These are phyloP conservation scores for Lophiostoma macrostomum DNA, from an alignment of 495 filamentous ascomycete genomes.

Conservation along the genomic window DNA sequence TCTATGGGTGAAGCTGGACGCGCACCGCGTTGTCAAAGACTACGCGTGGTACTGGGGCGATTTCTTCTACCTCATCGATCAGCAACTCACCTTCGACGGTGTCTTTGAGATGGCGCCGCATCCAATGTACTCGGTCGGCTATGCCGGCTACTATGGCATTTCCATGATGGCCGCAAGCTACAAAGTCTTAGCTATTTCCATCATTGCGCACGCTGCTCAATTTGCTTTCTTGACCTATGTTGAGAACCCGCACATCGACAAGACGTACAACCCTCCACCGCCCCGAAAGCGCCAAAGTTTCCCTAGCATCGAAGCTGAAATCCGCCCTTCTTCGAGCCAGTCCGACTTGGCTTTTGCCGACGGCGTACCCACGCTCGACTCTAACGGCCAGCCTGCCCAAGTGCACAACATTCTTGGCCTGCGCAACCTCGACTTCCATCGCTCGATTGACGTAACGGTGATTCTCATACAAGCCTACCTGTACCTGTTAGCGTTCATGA, in stretches of 20 bases:
- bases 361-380: constrained; percentile 23
- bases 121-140: constrained; percentile 98
- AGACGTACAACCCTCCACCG: constrained; percentile 89
- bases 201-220: constrained; percentile 90
- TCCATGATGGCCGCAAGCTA: constrained; percentile 99
- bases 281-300: constrained; percentile 45
- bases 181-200: constrained; percentile 92
- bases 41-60: constrained; percentile 99
- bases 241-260: constrained; percentile 97
- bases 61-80: constrained; percentile 98
- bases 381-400: constrained; percentile 53
- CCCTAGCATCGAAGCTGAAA: constrained; percentile 6
- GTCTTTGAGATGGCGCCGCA: constrained; percentile 99
- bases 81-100: constrained; percentile 95
- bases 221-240: constrained; percentile 86
- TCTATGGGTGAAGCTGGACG: constrained; percentile 97
- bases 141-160: constrained; percentile 97
- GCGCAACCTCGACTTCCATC: constrained; percentile 80
- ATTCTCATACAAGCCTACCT: constrained; percentile 72
- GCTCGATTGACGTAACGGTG: constrained; percentile 77
- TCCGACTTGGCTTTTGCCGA: constrained; percentile 27
- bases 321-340: constrained; percentile 36
- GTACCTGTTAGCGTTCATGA: constrained; percentile 65
- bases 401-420: constrained; percentile 79
- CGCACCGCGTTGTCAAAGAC: constrained; percentile 97